Evolutionary conservation across 345 rosid species (phyloP).

Genomic region (Dimocarpus longan): DNA sequence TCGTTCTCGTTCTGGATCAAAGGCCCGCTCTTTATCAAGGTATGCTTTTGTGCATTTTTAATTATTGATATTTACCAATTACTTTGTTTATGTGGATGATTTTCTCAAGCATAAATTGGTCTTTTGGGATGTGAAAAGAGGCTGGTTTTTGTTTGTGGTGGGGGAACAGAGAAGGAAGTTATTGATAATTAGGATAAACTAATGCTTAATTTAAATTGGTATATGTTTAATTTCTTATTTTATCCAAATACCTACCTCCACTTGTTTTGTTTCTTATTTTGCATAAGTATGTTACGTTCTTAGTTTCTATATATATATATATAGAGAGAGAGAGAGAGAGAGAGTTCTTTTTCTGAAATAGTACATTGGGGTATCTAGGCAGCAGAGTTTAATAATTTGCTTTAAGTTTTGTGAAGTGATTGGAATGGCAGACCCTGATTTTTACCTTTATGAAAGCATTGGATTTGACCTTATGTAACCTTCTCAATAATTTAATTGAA

Average conservation of each 20-base stretch:
- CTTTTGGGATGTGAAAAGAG: not conserved
- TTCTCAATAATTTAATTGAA: not conserved
- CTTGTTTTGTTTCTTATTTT: not conserved
- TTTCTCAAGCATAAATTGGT: not conserved
- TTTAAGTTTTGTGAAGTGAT: not conserved
- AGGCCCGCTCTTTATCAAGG: conserved; percentile 72
- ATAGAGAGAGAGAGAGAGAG: too few relatives aligned
- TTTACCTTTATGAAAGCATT: not conserved
- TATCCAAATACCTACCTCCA: too few relatives aligned
- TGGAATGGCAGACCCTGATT: not conserved
- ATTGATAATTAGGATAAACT: not conserved
- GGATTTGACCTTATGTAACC: not conserved
- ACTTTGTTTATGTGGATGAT: not conserved
- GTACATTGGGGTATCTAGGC: not conserved
- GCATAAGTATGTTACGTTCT: not conserved
- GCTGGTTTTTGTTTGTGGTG: not conserved
- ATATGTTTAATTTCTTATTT: too few relatives aligned
- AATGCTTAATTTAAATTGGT: not conserved
- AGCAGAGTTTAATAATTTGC: not conserved
- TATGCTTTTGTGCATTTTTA: conserved; percentile 30
- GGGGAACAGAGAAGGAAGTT: not conserved
- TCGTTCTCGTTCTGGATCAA: conserved; percentile 65
- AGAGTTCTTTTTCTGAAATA: not conserved
- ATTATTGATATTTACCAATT: not conserved
- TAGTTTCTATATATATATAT: too few relatives aligned